phyloP scores from a whole-genome alignment of 257 asterid species.

The Lycium ferocissimum region DNA sequence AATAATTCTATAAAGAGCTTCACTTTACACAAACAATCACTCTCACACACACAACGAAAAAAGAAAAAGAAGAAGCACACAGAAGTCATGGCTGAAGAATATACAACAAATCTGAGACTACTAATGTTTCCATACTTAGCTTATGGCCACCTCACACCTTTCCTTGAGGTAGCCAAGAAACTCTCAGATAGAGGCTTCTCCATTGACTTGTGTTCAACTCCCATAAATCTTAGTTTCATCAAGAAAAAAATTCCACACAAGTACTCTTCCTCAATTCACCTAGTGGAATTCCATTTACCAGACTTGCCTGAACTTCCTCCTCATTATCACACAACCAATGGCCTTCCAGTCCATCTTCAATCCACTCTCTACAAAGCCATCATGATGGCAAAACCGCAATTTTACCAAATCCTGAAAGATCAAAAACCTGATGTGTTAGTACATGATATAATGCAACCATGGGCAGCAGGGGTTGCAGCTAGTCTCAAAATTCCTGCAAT shows the following conservation, averaged over 20 bases:
- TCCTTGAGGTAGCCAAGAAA: conserved; percentile 47
- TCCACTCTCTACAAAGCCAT: conserved; percentile 44
- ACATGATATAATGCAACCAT: conserved; percentile 42
- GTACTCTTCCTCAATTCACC: conserved; percentile 40
- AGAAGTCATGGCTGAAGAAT: neutral
- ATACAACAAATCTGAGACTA: neutral
- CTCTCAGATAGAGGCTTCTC: conserved; percentile 41
- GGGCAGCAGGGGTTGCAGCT: conserved; percentile 39
- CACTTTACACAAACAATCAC: neutral
- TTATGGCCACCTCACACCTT: conserved; percentile 58
- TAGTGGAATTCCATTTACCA: conserved; percentile 49
- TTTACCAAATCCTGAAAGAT: conserved; percentile 36
- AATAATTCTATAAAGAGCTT: neutral
- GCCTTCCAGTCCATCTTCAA: conserved; percentile 37
- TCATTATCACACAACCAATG: conserved; percentile 15
- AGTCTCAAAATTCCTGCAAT: conserved; percentile 36
- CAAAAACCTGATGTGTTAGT: conserved; percentile 50
- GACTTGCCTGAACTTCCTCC: conserved; percentile 8
- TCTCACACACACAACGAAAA: neutral
- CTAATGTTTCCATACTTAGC: conserved; percentile 31
- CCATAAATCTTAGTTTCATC: conserved; percentile 45
- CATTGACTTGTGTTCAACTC: conserved; percentile 21
- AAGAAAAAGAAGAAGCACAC: neutral
- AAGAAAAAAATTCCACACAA: conserved; percentile 35
- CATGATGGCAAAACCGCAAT: conserved; percentile 32